Base-by-base conservation (phyloP, 176 grass and related monocot genomes). In the Dendrocalamus sinicus region DNA sequence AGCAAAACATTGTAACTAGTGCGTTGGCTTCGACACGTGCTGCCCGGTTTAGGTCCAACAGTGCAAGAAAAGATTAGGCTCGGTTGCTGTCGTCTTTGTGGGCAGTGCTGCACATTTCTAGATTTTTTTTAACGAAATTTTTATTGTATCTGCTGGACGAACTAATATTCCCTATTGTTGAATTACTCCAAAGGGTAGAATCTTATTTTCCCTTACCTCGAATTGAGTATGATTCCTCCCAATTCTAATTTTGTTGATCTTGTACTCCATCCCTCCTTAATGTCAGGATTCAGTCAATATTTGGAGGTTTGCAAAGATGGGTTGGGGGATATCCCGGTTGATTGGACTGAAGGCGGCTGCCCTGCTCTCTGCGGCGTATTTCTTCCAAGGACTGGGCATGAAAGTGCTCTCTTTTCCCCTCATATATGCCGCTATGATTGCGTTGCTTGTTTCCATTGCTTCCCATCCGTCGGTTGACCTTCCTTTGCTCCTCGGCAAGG, bases 401-500 rank as follows among this genome's bases (percentile, higher is more conserved):
- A 89, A 73, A 65, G 19, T 88, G 44, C 62, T 92, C 64, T 66
- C 88, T 16, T 60, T 90, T 28, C 90, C 96, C 28, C 86, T 98
- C 86, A 26, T 98, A 81, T 90, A 92, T 67, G 63, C 83, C 51
- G 70, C 81, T 37, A 37, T 95, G 78, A 89, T 94, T 52, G 84
- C 91, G 6, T 83, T 82, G 39, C 86, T 92, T 50, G 45, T 99
- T 37, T 90, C 96, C 1, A 77, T 99, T 79, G 91, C 93, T 69
- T 99, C 96, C 46, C 93, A 89, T 62, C 96, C 93, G 22, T 85
- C 86, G 3, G 82, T 94, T 30, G 90, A 99, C 85, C 90, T 91
- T 65, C 93, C 96, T 22, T 72, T 94, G 51, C 90, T 99, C 76
- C 92, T 96, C 58, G 91, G 90, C 79, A 99, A 99, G 89, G 84